Evolutionary conservation across 148 eudicot genomes (phyloP).

Genomic region (Arbutus unedo): DNA sequence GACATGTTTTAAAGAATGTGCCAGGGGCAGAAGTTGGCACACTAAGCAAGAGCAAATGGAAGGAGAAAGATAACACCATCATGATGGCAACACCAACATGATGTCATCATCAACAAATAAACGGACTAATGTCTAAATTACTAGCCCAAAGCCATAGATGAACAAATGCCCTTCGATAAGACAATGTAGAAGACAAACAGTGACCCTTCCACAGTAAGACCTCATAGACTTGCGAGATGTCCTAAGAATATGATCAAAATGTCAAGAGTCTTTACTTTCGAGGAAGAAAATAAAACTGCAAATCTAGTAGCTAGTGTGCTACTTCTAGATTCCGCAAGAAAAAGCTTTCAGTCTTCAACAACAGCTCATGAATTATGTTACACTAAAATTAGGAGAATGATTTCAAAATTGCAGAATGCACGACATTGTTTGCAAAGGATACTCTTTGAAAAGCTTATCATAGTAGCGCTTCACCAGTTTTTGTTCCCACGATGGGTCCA

Average conservation of each 20-base stretch:
- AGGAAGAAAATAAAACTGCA: conserved; percentile 10
- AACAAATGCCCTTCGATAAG: neutral
- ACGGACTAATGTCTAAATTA: neutral
- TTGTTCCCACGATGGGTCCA: conserved; percentile 87
- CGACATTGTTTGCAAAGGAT: conserved; percentile 50
- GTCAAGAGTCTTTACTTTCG: neutral
- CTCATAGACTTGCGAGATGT: neutral
- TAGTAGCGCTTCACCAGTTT: conserved; percentile 94
- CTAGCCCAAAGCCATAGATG: neutral
- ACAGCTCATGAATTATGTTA: neutral
- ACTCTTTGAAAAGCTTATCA: conserved; percentile 94
- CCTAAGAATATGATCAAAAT: neutral
- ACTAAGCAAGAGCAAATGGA: neutral
- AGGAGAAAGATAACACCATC: neutral
- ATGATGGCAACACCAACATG: neutral
- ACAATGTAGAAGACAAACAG: neutral
- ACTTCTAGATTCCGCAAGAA: neutral
- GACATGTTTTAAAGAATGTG: neutral
- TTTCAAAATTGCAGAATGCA: neutral
- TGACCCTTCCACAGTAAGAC: neutral
- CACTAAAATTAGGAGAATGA: neutral
- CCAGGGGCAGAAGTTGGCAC: neutral
- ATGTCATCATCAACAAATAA: neutral
- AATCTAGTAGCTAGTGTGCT: neutral
- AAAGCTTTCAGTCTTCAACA: neutral